Conservation (phyloP, 495 filamentous ascomycete genomes). For the Tuber melanosporum region DNA sequence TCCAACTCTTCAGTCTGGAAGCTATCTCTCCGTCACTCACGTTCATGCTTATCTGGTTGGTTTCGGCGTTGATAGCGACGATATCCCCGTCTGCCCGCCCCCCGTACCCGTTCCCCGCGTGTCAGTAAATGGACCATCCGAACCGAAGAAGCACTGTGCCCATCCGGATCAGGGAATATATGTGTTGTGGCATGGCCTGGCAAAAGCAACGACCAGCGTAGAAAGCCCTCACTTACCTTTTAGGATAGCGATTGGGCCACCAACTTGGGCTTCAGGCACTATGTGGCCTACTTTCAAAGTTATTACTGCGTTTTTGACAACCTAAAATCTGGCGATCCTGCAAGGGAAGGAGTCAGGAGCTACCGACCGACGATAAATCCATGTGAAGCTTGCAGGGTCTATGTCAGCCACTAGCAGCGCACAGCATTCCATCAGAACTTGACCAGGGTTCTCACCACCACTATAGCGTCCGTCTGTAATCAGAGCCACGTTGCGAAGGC, state of each 20-base stretch:
- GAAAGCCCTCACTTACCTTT: constrained; percentile 34
- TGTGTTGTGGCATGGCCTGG: constrained; percentile 36
- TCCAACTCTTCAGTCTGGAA: constrained; percentile 63
- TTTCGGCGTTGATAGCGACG: constrained; percentile 79
- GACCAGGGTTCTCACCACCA: constrained; percentile 47
- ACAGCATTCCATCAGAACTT: constrained; percentile 15
- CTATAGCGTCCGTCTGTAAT: constrained; percentile 91
- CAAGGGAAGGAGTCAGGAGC: constrained; percentile 31
- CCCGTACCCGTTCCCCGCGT: constrained; percentile 36
- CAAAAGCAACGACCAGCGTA: constrained; percentile 32
- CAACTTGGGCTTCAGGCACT: constrained; percentile 71
- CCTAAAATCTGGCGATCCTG: constrained; percentile 36
- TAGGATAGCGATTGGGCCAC: constrained; percentile 41
- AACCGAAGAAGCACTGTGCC: constrained; percentile 16
- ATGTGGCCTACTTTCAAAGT: constrained; percentile 59
- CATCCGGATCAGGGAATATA: constrained; percentile 38
- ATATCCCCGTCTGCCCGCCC: constrained; percentile 69
- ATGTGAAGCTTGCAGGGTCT: constrained; percentile 57
- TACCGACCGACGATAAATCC: constrained; percentile 76
- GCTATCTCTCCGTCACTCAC: constrained; percentile 69
- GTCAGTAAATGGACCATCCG: constrained; percentile 32
- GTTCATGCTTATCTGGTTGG: constrained; percentile 67
- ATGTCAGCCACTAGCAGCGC: constrained; percentile 23
- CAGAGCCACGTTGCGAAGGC: constrained; percentile 77
- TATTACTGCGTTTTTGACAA: constrained; percentile 34